These are phyloP conservation scores for Mayamaea pseudoterrestris DNA, from an alignment of 108 stramenopile species.

Conservation along the genomic window DNA sequence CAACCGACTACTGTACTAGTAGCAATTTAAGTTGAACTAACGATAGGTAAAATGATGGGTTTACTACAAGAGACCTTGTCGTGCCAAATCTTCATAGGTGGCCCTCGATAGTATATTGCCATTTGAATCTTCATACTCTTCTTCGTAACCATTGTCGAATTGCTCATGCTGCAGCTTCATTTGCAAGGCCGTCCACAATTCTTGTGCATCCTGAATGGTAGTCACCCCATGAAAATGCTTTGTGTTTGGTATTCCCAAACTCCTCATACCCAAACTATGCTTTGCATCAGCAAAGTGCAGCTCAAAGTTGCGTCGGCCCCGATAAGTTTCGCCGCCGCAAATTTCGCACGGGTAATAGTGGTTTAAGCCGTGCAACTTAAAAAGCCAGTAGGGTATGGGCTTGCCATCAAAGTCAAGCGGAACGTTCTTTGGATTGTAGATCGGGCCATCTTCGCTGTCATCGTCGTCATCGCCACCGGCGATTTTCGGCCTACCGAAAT, in stretches of 20 bases:
- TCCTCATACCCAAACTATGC: slow-evolving; percentile 96
- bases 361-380: slow-evolving; percentile 98
- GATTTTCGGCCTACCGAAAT: slow-evolving; percentile 1
- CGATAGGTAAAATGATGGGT: too few species aligned
- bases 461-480: slow-evolving; percentile 44
- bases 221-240: slow-evolving; percentile 98
- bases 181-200: slow-evolving; percentile 82
- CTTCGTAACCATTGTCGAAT: slow-evolving; percentile 76
- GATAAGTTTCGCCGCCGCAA: slow-evolving; percentile 94
- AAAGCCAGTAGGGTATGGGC: slow-evolving; percentile 99
- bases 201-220: slow-evolving; percentile 91
- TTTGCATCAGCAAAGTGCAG: slow-evolving; percentile 94
- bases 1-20: not conserved
- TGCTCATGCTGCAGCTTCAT: slow-evolving; percentile 51
- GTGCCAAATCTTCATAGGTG: slow-evolving; percentile 90
- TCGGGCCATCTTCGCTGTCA: slow-evolving; percentile 88
- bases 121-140: slow-evolving; percentile 97
- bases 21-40: too few species aligned
- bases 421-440: slow-evolving; percentile 98
- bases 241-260: slow-evolving; percentile 96
- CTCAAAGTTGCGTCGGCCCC: slow-evolving; percentile 89
- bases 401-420: slow-evolving; percentile 98
- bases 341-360: slow-evolving; percentile 96
- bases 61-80: slow-evolving; percentile 88
- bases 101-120: slow-evolving; percentile 92